Conservation (phyloP, 805 yeast species). For the Yamadazyma kitorensis region DNA sequence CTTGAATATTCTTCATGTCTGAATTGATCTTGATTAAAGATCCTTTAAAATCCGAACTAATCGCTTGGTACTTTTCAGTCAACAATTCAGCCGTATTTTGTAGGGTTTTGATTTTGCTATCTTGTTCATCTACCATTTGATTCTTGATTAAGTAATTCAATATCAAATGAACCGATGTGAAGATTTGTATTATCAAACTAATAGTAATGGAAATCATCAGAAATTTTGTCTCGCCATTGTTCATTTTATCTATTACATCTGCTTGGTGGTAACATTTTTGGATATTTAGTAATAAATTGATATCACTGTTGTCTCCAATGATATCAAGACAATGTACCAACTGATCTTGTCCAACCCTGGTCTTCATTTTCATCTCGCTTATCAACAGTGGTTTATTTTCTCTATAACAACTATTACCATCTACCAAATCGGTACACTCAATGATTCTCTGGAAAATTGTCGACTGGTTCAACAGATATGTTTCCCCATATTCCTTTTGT, state of each 20-base stretch:
- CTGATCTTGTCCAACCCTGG: not conserved
- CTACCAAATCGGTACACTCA: constrained; percentile 19
- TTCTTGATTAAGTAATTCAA: constrained; percentile 1
- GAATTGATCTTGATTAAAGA: not conserved
- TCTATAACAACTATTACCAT: constrained; percentile 18
- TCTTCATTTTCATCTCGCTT: constrained; percentile 7
- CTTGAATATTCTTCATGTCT: constrained; percentile 10
- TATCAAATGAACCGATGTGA: constrained; percentile 2
- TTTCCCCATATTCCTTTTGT: not conserved
- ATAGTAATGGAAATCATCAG: constrained; percentile 1
- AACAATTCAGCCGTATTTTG: not conserved
- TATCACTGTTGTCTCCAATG: constrained; percentile 15
- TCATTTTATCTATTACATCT: constrained; percentile 13
- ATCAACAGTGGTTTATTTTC: constrained; percentile 11
- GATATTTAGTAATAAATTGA: constrained; percentile 18
- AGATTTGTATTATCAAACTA: constrained; percentile 6
- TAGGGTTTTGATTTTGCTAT: not conserved
- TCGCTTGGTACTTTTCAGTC: not conserved
- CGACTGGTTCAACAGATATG: constrained; percentile 3
- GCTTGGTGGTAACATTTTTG: constrained; percentile 26
- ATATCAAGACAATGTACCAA: constrained; percentile 16
- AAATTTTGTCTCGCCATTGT: not conserved
- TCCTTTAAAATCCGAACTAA: not conserved
- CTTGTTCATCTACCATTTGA: not conserved
- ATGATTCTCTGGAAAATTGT: constrained; percentile 6